Base-by-base conservation (phyloP, 2,329 filamentous ascomycete species). In the Trichoderma arundinaceum region DNA sequence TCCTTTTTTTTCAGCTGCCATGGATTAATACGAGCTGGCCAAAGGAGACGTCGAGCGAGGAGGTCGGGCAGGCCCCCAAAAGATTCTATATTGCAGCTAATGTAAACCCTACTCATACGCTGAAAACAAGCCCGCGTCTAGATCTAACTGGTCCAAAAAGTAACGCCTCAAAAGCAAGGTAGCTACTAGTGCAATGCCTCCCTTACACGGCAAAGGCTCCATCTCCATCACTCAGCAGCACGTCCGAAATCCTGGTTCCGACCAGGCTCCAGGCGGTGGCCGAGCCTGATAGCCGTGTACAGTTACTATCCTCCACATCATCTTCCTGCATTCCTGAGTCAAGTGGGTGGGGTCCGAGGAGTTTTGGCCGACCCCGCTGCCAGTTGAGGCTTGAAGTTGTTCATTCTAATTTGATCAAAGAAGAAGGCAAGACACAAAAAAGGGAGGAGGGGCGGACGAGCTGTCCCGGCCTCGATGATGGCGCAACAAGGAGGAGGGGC, bases 71-170 rank as follows among this genome's bases (percentile, higher is more conserved):
- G 17, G 33, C 54, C 28, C 54, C 60, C 38, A 43, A 54, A 59
- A 60, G 32, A 35, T 48, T 43, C 39, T 63, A 44, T 63, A 51
- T 66, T 58, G 67, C 63, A 64, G 63, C 61, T 53, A 60, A 56
- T 48, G 64, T 59, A 63, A 64, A 51, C 49, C 68, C 39, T 41
- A 19, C 51, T 52, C 33, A 58, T 41, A 62, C 38, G 58, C 53
- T 62, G 48, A 57, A 65, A 44, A 62, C 49, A 68, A 51, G 39
- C 15, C 66, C 39, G 12, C 44, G 28, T 59, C 66, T 62, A 61
- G 39, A 56, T 66, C 66, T 69, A 66, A 68, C 49, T 69, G 63
- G 66, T 60, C 63, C 54, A 58, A 57, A 52, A 58, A 41, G 56
- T 33, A 61, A 35, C 54, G 52, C 54, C 62, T n/a, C 43, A 65